These are phyloP conservation scores for Saturnispora ahearnii DNA, from an alignment of 805 yeast genomes.

Conservation along the genomic window DNA sequence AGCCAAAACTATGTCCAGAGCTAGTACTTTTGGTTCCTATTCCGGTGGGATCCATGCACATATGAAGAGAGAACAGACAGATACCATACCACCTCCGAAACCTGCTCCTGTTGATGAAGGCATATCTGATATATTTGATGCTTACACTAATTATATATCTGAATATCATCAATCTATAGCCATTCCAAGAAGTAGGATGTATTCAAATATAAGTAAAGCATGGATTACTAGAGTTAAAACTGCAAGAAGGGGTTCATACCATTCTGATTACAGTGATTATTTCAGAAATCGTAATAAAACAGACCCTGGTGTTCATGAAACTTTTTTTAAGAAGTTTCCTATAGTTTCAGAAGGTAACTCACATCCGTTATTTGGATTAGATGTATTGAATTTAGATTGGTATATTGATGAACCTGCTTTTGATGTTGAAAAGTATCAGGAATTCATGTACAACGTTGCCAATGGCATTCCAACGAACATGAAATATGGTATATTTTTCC, in stretches of 20 bases:
- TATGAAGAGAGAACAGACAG: neutral
- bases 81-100: constrained; percentile 10
- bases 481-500: constrained; percentile 46
- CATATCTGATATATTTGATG: constrained; percentile 16
- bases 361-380: constrained; percentile 47
- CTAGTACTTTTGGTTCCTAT: constrained; percentile 1
- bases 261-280: neutral
- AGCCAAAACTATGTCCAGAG: neutral
- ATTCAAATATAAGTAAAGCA: constrained; percentile 24
- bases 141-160: constrained; percentile 16
- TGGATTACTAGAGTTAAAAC: constrained; percentile 24
- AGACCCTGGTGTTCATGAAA: constrained; percentile 23
- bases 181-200: constrained; percentile 21
- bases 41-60: neutral
- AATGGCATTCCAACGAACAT: constrained; percentile 45
- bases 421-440: constrained; percentile 39
- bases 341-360: constrained; percentile 24
- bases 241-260: neutral
- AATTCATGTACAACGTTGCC: constrained; percentile 33
- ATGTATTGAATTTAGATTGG: constrained; percentile 22
- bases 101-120: constrained; percentile 18
- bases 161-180: constrained; percentile 21
- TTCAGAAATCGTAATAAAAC: constrained; percentile 7
- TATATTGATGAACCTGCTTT: constrained; percentile 43
- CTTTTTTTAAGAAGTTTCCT: constrained; percentile 23